Evolutionary conservation across 306 rosid species (phyloP), one percentile per base, ranked within the genome.

Genomic region (Dryas octopetala): DNA sequence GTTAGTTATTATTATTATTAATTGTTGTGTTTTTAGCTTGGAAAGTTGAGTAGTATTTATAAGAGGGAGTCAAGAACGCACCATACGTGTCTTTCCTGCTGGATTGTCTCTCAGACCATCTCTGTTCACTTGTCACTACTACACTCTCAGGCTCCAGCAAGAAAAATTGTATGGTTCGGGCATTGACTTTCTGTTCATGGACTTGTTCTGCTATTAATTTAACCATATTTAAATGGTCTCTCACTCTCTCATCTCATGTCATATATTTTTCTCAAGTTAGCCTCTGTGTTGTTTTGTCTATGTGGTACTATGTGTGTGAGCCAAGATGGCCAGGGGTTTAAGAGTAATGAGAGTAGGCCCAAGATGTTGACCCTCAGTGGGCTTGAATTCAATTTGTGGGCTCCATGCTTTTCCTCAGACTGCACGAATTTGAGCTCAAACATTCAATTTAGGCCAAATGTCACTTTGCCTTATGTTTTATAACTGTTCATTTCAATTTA

Each of bases 21-120:
- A 26, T 68, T 32, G 38, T 57, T 66, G 60, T 41, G 4, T 13
- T 17, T 48, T 59, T 49, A 19, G 11, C 32, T 26, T 28, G 49
- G 48, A 40, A 66, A 57, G 32, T 9, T 55, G 59, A 70, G 23
- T 41, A 48, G 79, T 50, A 50, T 70, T 76, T 75, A 62, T 58
- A 80, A 75, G 86, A 86, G 97, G 88, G 87, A 95, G 98, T 95
- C 98, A 95, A 95, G 97, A 95, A 83, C 98, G 97, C 96, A 95
- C 98, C 98, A 89, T 84, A 86, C 78, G 13, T 44, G 50, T 71
- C 47, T 79, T 60, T 79, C 69, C 15, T 44, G 53, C 65, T 12
- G 38, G 63, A 58, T 44, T 73, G 38, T 73, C 53, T 62, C 51
- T 51, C 43, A 4, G 4, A 14, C 28, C 48, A 38, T 64, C 26